phyloP scores from a whole-genome alignment of 345 rosid genomes.

The Eucalyptus pauciflora region DNA sequence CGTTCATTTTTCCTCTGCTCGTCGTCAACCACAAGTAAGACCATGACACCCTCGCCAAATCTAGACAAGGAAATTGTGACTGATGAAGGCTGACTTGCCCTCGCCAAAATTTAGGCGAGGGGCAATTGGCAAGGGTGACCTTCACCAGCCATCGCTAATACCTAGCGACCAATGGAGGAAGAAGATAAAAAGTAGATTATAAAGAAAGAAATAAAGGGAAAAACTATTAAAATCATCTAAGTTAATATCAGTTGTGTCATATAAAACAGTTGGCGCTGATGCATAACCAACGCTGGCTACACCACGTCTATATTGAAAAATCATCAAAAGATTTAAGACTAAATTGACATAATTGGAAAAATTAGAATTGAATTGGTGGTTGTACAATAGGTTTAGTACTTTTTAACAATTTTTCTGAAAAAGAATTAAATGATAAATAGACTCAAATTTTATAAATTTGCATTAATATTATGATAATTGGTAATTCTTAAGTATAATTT shows the following conservation, averaged over 20 bases:
- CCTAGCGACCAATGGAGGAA: background rate
- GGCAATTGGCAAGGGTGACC: accelerated
- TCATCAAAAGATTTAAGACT: background rate
- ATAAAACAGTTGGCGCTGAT: accelerated
- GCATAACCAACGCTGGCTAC: accelerated
- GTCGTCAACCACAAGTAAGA: accelerated
- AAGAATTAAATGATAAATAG: background rate
- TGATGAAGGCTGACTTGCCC: accelerated
- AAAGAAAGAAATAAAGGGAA: background rate
- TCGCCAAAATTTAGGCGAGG: background rate
- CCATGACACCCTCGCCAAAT: background rate
- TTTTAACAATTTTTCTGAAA: background rate
- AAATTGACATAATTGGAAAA: background rate
- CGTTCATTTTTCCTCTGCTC: background rate
- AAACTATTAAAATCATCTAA: background rate
- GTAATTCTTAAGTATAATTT: background rate
- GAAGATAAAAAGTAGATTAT: background rate
- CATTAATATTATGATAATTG: background rate
- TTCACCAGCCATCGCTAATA: background rate
- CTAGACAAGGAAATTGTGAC: background rate
- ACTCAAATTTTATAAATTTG: background rate
- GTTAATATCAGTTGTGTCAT: accelerated
- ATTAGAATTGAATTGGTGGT: background rate
- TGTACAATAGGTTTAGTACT: background rate
- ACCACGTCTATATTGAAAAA: background rate